Base-by-base conservation (phyloP, 257 asterid species). In the Scutellaria minor region DNA sequence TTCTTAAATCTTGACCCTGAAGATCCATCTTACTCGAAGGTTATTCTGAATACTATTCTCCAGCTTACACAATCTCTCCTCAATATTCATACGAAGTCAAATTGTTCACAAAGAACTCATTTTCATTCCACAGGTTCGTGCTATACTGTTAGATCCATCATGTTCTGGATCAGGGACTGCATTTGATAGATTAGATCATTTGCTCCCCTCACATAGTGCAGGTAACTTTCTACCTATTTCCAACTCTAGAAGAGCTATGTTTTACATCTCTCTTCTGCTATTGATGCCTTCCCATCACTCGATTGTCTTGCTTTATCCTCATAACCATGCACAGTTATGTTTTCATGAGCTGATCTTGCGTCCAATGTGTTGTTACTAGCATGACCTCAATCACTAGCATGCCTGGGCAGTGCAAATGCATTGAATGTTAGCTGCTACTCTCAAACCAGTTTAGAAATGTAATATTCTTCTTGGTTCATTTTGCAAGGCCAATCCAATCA, bases 81-180 rank as follows among this genome's bases (percentile, higher is more conserved):
- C 72, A 39, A 73, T 37, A 10, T 5, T 55, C 15, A 40, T 50
- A 63, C 41, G 8, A 59, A n/a, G 42, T 67, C 35, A 50, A 60
- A 10, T 31, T 70, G 46, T 40, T 50, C 54, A 20, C 35, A 13
- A 50, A 24, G 15, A 12, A 20, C 13, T 31, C 45, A 56, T 35
- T 58, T 15, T 7, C 51, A 42, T 77, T 45, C 45, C 65, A 37
- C 85, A 92, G 96, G 91, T 90, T 47, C 88, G 86, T 24, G 99
- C 96, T 46, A 90, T 95, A 77, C 96, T 92, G 20, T 78, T 92
- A 72, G 97, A 95, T 84, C 97, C 98, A 39, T 95, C 98, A 4
- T 94, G 98, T 82, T 95, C 99, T 70, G 99, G 99, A 58, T 95
- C 98, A 42, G 99, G 99, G 58, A 95, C 96, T 13, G 88, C 84